Conservation (phyloP, 345 rosid species). For the Physaria fendleri region DNA sequence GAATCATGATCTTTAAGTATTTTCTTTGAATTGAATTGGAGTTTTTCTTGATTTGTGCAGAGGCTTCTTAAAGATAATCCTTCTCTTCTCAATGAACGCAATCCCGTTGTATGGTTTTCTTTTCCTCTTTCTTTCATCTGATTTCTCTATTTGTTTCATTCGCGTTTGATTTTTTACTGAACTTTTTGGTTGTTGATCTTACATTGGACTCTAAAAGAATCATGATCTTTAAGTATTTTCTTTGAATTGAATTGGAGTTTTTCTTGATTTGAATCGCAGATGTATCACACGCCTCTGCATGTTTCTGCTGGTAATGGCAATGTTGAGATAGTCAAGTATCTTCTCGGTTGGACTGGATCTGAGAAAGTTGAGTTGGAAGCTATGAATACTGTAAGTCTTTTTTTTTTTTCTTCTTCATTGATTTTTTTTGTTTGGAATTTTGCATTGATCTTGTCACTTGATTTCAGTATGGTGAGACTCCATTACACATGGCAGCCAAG, state of each 20-base stretch:
- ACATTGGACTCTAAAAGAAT: background rate
- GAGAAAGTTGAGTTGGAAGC: conserved; percentile 85
- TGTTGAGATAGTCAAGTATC: conserved; percentile 61
- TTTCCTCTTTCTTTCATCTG: background rate
- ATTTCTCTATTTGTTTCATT: background rate
- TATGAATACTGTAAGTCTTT: conserved; percentile 54
- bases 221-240: too few species aligned
- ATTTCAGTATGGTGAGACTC: conserved; percentile 93
- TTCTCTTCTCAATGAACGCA: conserved; percentile 71
- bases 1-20: too few species aligned
- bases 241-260: background rate
- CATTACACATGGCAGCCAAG: conserved; percentile 99
- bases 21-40: background rate
- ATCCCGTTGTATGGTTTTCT: conserved; percentile 55
- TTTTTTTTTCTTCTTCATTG: background rate
- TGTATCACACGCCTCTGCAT: conserved; percentile 97
- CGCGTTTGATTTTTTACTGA: background rate
- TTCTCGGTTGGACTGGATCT: conserved; percentile 65
- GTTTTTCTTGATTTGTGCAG: conserved; percentile 42
- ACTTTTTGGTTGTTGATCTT: too few species aligned
- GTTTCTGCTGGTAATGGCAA: conserved; percentile 80
- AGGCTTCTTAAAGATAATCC: conserved; percentile 61
- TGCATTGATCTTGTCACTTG: background rate
- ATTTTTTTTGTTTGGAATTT: background rate
- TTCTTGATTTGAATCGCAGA: conserved; percentile 45